Evolutionary conservation across 2,329 filamentous ascomycete genomes (phyloP).

Genomic region (Tolypocladium paradoxum): DNA sequence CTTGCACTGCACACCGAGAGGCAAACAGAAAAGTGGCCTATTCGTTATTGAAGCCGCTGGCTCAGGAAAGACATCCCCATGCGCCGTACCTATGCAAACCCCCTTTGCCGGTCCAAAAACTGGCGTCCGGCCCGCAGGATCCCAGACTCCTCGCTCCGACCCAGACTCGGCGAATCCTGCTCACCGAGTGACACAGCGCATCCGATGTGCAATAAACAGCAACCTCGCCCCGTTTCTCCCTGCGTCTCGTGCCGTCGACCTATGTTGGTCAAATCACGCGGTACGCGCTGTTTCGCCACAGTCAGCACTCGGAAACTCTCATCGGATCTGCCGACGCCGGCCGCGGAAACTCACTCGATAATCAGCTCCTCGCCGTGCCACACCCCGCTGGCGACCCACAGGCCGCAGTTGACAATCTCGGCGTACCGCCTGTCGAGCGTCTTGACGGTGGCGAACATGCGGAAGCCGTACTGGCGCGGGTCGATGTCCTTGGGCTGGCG

Average conservation of each 20-base stretch:
- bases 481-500: slow-evolving; percentile 27
- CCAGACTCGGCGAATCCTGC: slow-evolving; percentile 5
- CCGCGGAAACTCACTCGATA: slow-evolving; percentile 27
- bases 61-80: not conserved
- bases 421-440: slow-evolving; percentile 37
- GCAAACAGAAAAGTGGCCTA: not conserved
- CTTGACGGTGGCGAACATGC: slow-evolving; percentile 38
- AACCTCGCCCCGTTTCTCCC: not conserved
- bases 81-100: not conserved
- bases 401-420: slow-evolving; percentile 36
- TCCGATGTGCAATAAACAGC: not conserved
- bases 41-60: not conserved
- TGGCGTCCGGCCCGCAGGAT: not conserved
- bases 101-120: not conserved
- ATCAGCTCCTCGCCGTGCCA: slow-evolving; percentile 33
- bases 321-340: not conserved
- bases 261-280: slow-evolving; percentile 5
- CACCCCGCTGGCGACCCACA: slow-evolving; percentile 39
- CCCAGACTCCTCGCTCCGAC: slow-evolving; percentile 5
- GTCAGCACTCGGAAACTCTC: not conserved
- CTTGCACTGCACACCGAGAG: not conserved
- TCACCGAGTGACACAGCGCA: not conserved
- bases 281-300: slow-evolving; percentile 6
- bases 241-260: not conserved
- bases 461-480: slow-evolving; percentile 34